Evolutionary conservation across 768 basidiomycete species (phyloP).

Genomic region (Solioccasus polychromus): DNA sequence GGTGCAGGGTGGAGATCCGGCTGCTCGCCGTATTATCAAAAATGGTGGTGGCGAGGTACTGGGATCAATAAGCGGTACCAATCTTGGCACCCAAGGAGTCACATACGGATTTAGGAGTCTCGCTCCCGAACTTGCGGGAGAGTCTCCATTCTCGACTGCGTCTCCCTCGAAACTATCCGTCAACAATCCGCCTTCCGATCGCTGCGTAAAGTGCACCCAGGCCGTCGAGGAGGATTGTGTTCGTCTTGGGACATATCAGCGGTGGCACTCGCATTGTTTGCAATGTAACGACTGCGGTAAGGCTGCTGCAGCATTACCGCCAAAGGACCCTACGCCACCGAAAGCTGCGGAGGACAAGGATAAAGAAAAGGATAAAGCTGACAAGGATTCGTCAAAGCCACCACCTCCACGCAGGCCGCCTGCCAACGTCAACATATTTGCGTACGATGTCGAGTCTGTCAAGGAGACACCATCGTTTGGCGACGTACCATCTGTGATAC

Average conservation of each 20-base stretch:
- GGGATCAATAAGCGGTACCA: constrained; percentile 39
- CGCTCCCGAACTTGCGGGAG: constrained; percentile 87
- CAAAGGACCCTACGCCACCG: constrained; percentile 53
- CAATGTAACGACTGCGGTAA: constrained; percentile 81
- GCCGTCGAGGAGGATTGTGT: constrained; percentile 99
- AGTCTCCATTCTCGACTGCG: constrained; percentile 63
- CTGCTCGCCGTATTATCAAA: constrained; percentile 72
- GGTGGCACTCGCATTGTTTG: constrained; percentile 97
- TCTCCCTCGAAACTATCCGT: constrained; percentile 49
- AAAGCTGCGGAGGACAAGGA: constrained; percentile 51
- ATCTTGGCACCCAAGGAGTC: constrained; percentile 79
- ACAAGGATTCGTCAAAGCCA: constrained; percentile 52
- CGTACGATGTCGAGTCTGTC: constrained; percentile 69
- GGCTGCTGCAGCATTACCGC: constrained; percentile 58
- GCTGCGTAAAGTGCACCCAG: constrained; percentile 82
- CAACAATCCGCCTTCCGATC: constrained; percentile 80
- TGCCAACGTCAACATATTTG: constrained; percentile 76
- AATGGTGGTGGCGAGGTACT: constrained; percentile 66
- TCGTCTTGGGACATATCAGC: constrained; percentile 89
- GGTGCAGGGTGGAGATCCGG: constrained; percentile 77
- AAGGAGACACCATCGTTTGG: constrained; percentile 70
- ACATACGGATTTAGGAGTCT: constrained; percentile 92
- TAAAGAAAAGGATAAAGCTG: constrained; percentile 38
- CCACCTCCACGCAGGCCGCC: constrained; percentile 70
- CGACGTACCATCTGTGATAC: constrained; percentile 66